A percentile compares a stretch with the other conserved stretches of the same genome.
These are phyloP conservation scores for Wickerhamomyces rabaulensis DNA, from an alignment of 805 yeast genomes.

Conservation along the genomic window DNA sequence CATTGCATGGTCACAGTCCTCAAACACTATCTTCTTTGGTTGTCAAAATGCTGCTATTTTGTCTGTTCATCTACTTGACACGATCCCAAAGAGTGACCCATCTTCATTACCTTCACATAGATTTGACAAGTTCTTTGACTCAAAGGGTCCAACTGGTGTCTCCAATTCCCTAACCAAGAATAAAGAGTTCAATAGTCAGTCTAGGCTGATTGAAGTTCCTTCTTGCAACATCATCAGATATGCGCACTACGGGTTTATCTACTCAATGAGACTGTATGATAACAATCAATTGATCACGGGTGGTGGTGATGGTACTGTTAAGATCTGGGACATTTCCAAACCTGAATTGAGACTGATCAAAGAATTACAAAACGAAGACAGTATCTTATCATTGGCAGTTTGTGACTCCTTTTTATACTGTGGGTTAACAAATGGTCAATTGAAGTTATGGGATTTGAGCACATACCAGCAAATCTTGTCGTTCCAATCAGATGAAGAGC, in stretches of 20 bases:
- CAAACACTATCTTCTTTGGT: slow-evolving; percentile 71
- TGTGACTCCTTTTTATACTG: slow-evolving; percentile 71
- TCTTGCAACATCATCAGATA: slow-evolving; percentile 60
- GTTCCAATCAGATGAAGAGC: slow-evolving; percentile 29
- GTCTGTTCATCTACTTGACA: slow-evolving; percentile 47
- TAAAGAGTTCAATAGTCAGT: slow-evolving; percentile 4
- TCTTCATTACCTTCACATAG: slow-evolving; percentile 55
- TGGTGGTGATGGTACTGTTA: slow-evolving; percentile 89
- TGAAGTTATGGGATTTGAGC: slow-evolving; percentile 84
- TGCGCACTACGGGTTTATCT: slow-evolving; percentile 91
- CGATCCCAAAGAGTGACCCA: slow-evolving; percentile 24
- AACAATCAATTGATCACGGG: slow-evolving; percentile 52
- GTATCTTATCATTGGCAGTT: slow-evolving; percentile 65
- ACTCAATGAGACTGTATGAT: slow-evolving; percentile 42
- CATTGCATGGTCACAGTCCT: slow-evolving; percentile 56
- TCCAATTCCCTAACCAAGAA: slow-evolving; percentile 10
- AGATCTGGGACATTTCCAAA: slow-evolving; percentile 59
- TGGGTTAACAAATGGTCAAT: slow-evolving; percentile 68
- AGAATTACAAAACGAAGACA: slow-evolving; percentile 56
- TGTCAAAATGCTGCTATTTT: slow-evolving; percentile 88
- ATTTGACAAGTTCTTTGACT: slow-evolving; percentile 84
- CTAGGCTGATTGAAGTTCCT: slow-evolving; percentile 59
- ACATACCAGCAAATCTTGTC: slow-evolving; percentile 64
- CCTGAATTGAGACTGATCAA: slow-evolving; percentile 22
- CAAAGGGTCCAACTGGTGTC: slow-evolving; percentile 76